These are phyloP conservation scores for Pseudozyma tsukubaensis DNA, from an alignment of 1,284 basidiomycete species.

Conservation along the genomic window DNA sequence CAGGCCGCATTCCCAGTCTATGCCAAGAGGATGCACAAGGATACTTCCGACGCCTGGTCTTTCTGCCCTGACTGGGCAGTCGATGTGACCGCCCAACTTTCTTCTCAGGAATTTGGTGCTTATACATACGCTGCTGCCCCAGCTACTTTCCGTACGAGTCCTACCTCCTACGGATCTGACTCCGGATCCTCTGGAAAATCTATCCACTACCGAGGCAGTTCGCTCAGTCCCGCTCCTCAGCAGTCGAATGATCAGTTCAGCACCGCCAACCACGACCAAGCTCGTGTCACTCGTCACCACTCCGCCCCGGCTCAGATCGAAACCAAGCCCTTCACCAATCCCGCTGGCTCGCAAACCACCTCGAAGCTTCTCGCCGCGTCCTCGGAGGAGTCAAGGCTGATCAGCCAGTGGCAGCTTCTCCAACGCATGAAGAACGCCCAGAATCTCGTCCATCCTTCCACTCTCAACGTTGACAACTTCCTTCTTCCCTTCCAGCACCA, in stretches of 20 bases:
- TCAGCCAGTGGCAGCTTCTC: constrained; percentile 1
- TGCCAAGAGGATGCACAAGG: too few species aligned
- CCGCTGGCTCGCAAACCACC: not conserved
- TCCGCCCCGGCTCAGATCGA: too few species aligned
- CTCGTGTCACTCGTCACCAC: too few species aligned
- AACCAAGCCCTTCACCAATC: not conserved
- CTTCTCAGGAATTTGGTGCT: not conserved
- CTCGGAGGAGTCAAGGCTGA: constrained; percentile 7
- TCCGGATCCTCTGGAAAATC: not conserved
- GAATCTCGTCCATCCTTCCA: too few species aligned
- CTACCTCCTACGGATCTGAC: not conserved
- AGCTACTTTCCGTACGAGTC: not conserved
- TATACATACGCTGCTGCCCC: not conserved
- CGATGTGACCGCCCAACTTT: not conserved
- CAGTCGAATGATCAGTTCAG: not conserved
- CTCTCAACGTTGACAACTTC: not conserved
- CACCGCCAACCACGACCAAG: too few species aligned
- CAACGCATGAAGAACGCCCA: not conserved
- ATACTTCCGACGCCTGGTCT: not conserved
- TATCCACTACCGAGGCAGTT: not conserved
- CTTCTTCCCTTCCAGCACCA: not conserved
- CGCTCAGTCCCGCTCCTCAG: not conserved
- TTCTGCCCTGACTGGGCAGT: constrained; percentile 5
- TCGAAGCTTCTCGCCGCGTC: constrained; percentile 5
- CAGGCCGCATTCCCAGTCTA: too few species aligned